phyloP scores from a whole-genome alignment of 2,329 filamentous ascomycete species.

The Drechmeria coniospora region DNA sequence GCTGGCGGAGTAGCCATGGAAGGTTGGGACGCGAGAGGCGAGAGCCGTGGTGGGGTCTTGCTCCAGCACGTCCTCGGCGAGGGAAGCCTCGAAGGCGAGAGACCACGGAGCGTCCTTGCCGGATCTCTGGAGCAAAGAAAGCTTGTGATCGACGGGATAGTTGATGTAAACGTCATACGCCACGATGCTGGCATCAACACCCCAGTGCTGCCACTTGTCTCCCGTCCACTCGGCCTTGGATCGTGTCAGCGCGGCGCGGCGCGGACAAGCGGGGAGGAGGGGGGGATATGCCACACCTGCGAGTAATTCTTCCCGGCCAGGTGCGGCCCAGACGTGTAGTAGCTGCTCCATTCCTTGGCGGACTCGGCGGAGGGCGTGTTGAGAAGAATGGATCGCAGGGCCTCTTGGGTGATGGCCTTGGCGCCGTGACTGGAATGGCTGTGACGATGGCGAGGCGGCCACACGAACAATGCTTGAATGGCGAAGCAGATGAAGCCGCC shows the following conservation, averaged over 20 bases:
- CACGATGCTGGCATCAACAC: slow-evolving; percentile 46
- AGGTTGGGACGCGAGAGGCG: slow-evolving; percentile 63
- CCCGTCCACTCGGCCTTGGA: slow-evolving; percentile 55
- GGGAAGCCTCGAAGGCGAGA: slow-evolving; percentile 60
- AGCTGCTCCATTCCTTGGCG: slow-evolving; percentile 57
- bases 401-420: slow-evolving; percentile 23
- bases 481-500: slow-evolving; percentile 34
- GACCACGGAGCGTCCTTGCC: slow-evolving; percentile 29
- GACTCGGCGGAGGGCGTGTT: slow-evolving; percentile 40
- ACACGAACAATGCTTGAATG: slow-evolving; percentile 28
- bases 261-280: background rate
- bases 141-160: slow-evolving; percentile 55
- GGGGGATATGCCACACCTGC: slow-evolving; percentile 29
- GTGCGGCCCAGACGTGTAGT: slow-evolving; percentile 64
- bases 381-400: slow-evolving; percentile 41
- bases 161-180: slow-evolving; percentile 68
- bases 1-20: slow-evolving; percentile 86
- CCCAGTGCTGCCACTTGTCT: slow-evolving; percentile 58
- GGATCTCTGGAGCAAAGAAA: slow-evolving; percentile 44
- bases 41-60: slow-evolving; percentile 68
- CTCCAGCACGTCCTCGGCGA: slow-evolving; percentile 72
- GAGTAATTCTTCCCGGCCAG: slow-evolving; percentile 64
- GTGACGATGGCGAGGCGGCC: slow-evolving; percentile 19
- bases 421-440: slow-evolving; percentile 12
- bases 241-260: slow-evolving; percentile 2